Evolutionary conservation across 257 asterid genomes (phyloP).

Genomic region (Fraxinus pennsylvanica): DNA sequence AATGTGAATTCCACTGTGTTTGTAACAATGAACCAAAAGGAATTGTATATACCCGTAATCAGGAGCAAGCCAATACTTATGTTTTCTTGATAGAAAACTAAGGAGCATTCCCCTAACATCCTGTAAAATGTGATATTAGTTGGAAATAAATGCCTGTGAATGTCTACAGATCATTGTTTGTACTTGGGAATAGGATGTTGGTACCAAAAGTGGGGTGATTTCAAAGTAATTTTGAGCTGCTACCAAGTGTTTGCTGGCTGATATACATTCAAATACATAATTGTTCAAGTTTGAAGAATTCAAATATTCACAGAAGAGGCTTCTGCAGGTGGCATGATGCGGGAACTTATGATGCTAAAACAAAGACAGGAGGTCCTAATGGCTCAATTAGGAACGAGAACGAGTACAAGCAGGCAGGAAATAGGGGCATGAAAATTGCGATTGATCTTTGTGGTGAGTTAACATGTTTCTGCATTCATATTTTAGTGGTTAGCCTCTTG

Average conservation of each 20-base stretch:
- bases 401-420: conserved; percentile 63
- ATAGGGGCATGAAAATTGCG: conserved; percentile 68
- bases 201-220: background rate
- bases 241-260: background rate
- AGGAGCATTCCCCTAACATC: background rate
- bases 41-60: background rate
- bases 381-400: conserved; percentile 74
- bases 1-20: background rate
- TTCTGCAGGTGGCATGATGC: conserved; percentile 92
- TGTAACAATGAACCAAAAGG: too few species aligned
- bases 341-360: conserved; percentile 79
- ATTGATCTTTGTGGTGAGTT: conserved; percentile 71
- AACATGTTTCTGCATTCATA: background rate
- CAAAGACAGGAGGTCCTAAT: conserved; percentile 86
- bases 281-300: background rate
- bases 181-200: background rate
- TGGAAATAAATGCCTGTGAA: background rate
- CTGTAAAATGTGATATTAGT: background rate
- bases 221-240: background rate
- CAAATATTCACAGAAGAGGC: background rate
- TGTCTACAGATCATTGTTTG: background rate
- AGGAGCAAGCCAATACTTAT: background rate
- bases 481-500: background rate
- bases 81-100: background rate
- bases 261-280: background rate